Conservation (phyloP, 73 alveolate genomes). For the Paramecium sexaurelia region DNA sequence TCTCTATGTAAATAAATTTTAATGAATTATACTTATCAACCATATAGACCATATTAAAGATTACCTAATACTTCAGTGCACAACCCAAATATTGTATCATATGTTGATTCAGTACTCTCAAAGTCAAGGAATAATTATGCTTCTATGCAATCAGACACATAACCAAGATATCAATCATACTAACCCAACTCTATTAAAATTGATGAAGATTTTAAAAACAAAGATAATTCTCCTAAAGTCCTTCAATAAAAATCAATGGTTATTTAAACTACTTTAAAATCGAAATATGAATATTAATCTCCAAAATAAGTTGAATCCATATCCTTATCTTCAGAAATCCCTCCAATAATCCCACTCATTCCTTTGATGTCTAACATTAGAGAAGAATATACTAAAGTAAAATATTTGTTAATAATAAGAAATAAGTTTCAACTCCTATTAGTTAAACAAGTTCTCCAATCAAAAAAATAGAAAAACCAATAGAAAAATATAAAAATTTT, state of each 20-base stretch:
- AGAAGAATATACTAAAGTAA: background rate
- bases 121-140: background rate
- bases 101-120: background rate
- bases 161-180: background rate
- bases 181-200: background rate
- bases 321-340: background rate
- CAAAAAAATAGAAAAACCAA: background rate
- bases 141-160: background rate
- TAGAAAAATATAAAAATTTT: background rate
- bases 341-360: background rate
- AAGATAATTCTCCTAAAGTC: background rate
- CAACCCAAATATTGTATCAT: background rate
- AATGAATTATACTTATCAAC: conserved; percentile 8
- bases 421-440: background rate
- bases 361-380: background rate
- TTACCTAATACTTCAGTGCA: background rate
- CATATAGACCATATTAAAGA: background rate
- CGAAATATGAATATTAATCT: background rate
- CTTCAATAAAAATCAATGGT: background rate
- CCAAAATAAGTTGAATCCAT: background rate
- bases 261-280: background rate
- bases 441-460: background rate
- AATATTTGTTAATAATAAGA: background rate
- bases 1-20: background rate
- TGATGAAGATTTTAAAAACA: background rate